Percentiles rank a stretch among this genome's conserved stretches.
These are phyloP conservation scores for Tricladium varicosporioides DNA, from an alignment of 2,329 filamentous ascomycete species.

Conservation along the genomic window DNA sequence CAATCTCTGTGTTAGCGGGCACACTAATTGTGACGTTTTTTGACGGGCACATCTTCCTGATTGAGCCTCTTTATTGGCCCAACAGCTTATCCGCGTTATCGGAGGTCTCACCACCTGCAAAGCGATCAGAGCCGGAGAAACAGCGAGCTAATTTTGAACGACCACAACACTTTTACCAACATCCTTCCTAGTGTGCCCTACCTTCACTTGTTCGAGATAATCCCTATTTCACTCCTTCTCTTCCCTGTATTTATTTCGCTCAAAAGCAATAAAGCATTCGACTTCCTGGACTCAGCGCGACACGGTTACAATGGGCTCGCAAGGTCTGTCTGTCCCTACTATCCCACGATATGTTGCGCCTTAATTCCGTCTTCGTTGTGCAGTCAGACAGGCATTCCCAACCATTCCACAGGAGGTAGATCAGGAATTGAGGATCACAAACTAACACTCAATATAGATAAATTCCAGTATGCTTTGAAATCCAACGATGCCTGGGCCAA, in stretches of 20 bases:
- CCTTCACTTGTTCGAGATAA: background rate
- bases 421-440: too few species aligned
- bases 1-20: background rate
- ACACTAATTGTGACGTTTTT: background rate
- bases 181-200: background rate
- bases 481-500: constrained; percentile 71
- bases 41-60: background rate
- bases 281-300: background rate
- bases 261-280: background rate
- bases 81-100: background rate
- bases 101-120: background rate
- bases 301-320: background rate
- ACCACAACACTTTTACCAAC: constrained; percentile 1
- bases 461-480: constrained; percentile 59
- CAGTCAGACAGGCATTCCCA: background rate
- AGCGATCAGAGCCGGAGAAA: background rate
- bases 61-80: background rate
- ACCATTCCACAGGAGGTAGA: background rate
- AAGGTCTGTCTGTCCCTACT: background rate
- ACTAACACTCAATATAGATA: constrained; percentile 10
- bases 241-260: background rate
- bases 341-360: background rate
- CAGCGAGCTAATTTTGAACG: background rate
- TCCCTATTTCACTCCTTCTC: background rate
- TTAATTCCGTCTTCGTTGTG: background rate